Evolutionary conservation across 2,329 filamentous ascomycete genomes (phyloP).

Genomic region (Ascochyta rabiei): DNA sequence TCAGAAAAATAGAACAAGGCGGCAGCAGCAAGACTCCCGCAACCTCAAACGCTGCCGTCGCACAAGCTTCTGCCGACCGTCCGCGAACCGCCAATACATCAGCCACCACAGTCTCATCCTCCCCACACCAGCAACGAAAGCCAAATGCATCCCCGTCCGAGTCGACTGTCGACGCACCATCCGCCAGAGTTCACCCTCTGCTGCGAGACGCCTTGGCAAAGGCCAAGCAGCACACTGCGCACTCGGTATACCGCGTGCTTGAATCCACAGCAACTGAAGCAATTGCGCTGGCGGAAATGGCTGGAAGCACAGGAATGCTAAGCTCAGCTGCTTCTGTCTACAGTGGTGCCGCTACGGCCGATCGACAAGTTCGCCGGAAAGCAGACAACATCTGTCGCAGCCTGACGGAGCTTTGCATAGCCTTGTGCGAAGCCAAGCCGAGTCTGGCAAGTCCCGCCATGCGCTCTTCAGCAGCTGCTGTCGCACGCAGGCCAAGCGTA

Average conservation of each 20-base stretch:
- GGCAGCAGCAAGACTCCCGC: constrained; percentile 86
- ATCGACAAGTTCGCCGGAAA: constrained; percentile 86
- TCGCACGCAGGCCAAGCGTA: constrained; percentile 43
- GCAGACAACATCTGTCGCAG: constrained; percentile 92
- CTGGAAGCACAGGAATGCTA: constrained; percentile 69
- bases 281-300: constrained; percentile 75
- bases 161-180: constrained; percentile 52
- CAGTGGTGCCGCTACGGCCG: constrained; percentile 66
- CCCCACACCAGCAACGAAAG: constrained; percentile 74
- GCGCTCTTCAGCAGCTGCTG: constrained; percentile 28
- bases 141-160: constrained; percentile 51
- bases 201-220: constrained; percentile 82
- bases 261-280: constrained; percentile 85
- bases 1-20: constrained; percentile 79
- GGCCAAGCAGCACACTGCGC: constrained; percentile 70
- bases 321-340: constrained; percentile 71
- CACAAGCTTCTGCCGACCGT: constrained; percentile 75
- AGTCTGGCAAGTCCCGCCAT: constrained; percentile 39
- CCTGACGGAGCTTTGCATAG: constrained; percentile 88
- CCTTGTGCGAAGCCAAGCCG: constrained; percentile 60
- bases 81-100: constrained; percentile 91
- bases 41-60: constrained; percentile 74
- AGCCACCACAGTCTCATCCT: constrained; percentile 87
- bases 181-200: constrained; percentile 72
- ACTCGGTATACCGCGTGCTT: constrained; percentile 77